phyloP scores from a whole-genome alignment of 257 asterid species.

The Salvia miltiorrhiza region DNA sequence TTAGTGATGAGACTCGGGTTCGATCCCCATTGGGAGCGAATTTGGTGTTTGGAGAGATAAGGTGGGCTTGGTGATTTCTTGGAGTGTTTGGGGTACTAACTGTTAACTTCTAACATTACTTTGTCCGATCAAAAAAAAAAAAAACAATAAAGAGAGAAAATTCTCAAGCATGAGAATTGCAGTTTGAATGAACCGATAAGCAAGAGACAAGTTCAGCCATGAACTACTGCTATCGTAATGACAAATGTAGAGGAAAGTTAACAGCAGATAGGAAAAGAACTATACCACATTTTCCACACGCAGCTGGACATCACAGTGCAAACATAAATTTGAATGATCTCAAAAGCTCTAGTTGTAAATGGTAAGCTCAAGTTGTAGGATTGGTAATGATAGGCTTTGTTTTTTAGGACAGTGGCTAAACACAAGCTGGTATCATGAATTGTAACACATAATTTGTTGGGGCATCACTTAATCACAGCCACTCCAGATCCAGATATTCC shows the following conservation, averaged over 20 bases:
- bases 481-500: slow-evolving; percentile 31
- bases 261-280: background rate
- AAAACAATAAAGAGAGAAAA: too few species aligned
- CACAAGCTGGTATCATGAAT: slow-evolving; percentile 38
- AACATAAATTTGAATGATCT: slow-evolving; percentile 10
- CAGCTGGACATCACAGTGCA: background rate
- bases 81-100: too few species aligned
- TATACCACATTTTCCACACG: background rate
- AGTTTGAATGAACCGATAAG: background rate
- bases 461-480: slow-evolving; percentile 15
- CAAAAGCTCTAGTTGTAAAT: background rate
- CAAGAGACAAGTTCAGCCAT: background rate
- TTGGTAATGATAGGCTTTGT: slow-evolving; percentile 10
- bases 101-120: too few species aligned
- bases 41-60: too few species aligned
- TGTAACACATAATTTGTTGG: slow-evolving; percentile 25
- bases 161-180: background rate
- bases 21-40: too few species aligned
- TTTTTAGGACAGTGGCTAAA: slow-evolving; percentile 27
- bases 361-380: slow-evolving; percentile 13
- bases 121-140: too few species aligned
- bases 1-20: too few species aligned
- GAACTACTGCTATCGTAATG: background rate
- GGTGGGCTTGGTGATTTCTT: too few species aligned
- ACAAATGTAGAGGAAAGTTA: background rate